A percentile compares a stretch with the other conserved stretches of the same genome.
Conservation (phyloP, 2,329 filamentous ascomycete genomes). For the Mycosphaerella arachidis region DNA sequence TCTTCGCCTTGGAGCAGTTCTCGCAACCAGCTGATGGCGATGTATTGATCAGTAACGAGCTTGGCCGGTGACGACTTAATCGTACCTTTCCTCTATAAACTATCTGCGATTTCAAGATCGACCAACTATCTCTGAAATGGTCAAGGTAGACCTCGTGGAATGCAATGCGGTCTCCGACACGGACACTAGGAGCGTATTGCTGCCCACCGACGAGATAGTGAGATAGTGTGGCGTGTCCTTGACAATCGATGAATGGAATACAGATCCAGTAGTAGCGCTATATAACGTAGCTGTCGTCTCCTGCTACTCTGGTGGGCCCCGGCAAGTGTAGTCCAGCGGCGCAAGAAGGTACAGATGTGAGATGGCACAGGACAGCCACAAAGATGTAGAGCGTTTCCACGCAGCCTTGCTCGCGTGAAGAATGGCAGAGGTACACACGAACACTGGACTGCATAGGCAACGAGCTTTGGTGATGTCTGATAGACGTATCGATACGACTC, state of each 20-base stretch:
- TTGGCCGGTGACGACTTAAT: background rate
- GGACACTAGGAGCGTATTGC: no score
- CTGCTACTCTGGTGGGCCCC: background rate
- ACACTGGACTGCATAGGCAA: background rate
- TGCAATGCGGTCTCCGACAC: background rate
- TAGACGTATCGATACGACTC: no score
- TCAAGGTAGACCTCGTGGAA: background rate
- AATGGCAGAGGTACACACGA: background rate
- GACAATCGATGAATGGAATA: no score
- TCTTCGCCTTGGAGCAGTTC: slow-evolving; percentile 33
- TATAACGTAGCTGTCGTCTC: background rate
- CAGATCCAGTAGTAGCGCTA: no score
- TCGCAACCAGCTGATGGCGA: slow-evolving; percentile 32
- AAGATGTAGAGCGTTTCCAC: background rate
- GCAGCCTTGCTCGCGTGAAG: background rate
- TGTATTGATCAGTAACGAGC: background rate
- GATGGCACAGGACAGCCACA: background rate
- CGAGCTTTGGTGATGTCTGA: background rate
- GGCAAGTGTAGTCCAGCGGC: background rate
- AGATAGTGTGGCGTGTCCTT: no score
- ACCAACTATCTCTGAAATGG: background rate
- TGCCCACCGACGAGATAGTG: no score
- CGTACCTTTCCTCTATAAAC: slow-evolving; percentile 30
- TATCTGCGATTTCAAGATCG: slow-evolving; percentile 13
- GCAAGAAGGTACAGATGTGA: background rate